Base-by-base conservation (phyloP, 2,329 filamentous ascomycete species). In the Cordyceps fumosorosea region DNA sequence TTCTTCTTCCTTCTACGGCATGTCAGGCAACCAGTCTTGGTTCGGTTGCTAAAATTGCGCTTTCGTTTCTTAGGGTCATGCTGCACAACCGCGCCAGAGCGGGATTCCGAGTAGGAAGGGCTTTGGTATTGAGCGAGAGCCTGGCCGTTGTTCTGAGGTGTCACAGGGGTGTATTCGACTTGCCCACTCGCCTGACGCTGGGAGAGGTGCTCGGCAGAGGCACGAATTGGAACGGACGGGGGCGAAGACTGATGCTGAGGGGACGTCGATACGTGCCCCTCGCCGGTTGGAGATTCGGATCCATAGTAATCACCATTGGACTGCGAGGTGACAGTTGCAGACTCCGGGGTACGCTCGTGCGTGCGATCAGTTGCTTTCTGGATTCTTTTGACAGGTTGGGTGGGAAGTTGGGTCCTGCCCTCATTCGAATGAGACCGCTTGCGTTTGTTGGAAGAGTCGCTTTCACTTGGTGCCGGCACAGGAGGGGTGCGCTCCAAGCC, bases 1-100 rank as follows among this genome's bases (percentile, higher is more conserved):
- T 98, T 98, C 85, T 98, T 98, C 83, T 98, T 98, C 63, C 93
- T 84, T 72, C 86, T 85, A 64, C 93, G 84, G 73, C 93, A 98
- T 6, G 93, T 98, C 76, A 96, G 86, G 74, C 93, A 98, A 37
- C 93, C 92, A 11, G 93, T 97, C 77, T 98, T 98, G 22, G 93
- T 97, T 63, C 93, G 84, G 74, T 97, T 96, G 77, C 91, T 96
- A 71, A 97, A 98, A 70, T 91, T 90, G 45, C 88, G 82, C 75
- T 90, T 90, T 55, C 88, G 78, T 73, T 89, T 89, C 74, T 89
- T 89, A 4, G 83, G 79, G 66, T 88, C 85, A 5, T 82, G 81
- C 69, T 85, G 83, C 42, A 84, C 74, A 34, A 80, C 68, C 0
- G 76, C 75, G 55, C 81, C 80, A 62, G 79, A 77, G 64, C 79